Evolutionary conservation across 257 asterid species (phyloP), one percentile per base, ranked within the genome.

Genomic region (Cynanchum wilfordii): DNA sequence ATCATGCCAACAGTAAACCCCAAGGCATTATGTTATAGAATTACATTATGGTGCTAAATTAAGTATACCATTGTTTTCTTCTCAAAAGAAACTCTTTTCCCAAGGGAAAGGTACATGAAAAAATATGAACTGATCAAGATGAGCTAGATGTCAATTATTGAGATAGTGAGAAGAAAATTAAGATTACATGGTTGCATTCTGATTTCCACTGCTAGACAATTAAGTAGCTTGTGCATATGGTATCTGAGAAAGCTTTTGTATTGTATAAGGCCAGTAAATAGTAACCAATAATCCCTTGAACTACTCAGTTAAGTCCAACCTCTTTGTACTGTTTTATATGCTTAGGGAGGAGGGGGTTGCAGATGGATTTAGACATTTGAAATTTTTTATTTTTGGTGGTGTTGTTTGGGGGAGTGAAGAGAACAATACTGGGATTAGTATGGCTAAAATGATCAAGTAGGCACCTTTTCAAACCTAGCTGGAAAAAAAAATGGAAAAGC

Each of bases 81-180:
- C 54, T 5, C n/a, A 5, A 40, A 59, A 36, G 55, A 5, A 50
- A 19, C 50, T 49, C 54, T 72, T 30, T 73, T 25, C 49, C 27
- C 7, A 24, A 27, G n/a, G 42, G 56, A 20, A 12, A 33, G 30
- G 64, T 58, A 42, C 6, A 11, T 70, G 54, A 57, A 57, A 20
- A n/a, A 12, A 68, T 27, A 3, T 7, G 47, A 55, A 47, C 27
- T 27, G 17, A 44, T n/a, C 52, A 60, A 47, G 50, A n/a, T 27
- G n/a, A 15, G 42, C n/a, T 38, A 52, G 58, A 68, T 29, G 69
- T 17, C 52, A 57, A 56, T 68, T 22, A 51, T 40, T 27, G 27
- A 45, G 56, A 29, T 57, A 67, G 11, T 70, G 44, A 75, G 17
- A 66, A 67, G 27, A 7, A 44, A 57, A 67, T 19, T n/a, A 57